phyloP scores from a whole-genome alignment of 208 protist species.

The Leishmania major region DNA sequence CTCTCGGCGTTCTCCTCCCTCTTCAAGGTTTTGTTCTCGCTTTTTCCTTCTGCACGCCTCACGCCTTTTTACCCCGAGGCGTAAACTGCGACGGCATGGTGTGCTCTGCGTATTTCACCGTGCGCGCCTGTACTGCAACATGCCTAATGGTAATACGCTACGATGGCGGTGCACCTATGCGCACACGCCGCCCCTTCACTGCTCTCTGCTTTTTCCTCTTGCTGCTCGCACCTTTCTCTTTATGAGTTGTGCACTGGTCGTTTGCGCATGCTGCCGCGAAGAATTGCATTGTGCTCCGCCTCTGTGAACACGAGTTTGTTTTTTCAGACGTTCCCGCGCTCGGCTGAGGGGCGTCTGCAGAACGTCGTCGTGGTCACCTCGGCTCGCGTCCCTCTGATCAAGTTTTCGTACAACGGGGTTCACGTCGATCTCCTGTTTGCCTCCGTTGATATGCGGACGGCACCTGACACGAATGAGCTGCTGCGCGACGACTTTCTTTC shows the following conservation, averaged over 20 bases:
- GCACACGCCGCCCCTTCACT: neutral
- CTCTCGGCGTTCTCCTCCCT: neutral
- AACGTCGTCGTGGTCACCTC: slow-evolving; percentile 62
- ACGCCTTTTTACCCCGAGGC: neutral
- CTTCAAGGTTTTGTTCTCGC: slow-evolving; percentile 2
- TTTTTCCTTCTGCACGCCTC: neutral
- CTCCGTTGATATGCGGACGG: slow-evolving; percentile 42
- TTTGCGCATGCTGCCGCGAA: slow-evolving; percentile 5
- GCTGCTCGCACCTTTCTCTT: neutral
- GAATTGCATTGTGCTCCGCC: slow-evolving; percentile 65
- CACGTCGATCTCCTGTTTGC: slow-evolving; percentile 86
- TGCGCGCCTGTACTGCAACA: neutral
- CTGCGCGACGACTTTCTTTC: slow-evolving; percentile 61
- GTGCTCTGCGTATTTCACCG: neutral
- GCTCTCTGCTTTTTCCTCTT: neutral
- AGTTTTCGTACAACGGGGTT: slow-evolving; percentile 58
- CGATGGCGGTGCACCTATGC: neutral
- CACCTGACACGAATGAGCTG: slow-evolving; percentile 62
- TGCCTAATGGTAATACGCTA: neutral
- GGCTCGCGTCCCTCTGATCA: slow-evolving; percentile 83
- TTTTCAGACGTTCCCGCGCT: slow-evolving; percentile 56
- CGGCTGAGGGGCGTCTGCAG: slow-evolving; percentile 31
- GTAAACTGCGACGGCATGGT: neutral
- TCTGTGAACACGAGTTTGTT: slow-evolving; percentile 47
- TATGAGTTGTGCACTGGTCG: neutral